Base-by-base conservation (phyloP, 805 yeast species). In the Torulaspora maleeae region DNA sequence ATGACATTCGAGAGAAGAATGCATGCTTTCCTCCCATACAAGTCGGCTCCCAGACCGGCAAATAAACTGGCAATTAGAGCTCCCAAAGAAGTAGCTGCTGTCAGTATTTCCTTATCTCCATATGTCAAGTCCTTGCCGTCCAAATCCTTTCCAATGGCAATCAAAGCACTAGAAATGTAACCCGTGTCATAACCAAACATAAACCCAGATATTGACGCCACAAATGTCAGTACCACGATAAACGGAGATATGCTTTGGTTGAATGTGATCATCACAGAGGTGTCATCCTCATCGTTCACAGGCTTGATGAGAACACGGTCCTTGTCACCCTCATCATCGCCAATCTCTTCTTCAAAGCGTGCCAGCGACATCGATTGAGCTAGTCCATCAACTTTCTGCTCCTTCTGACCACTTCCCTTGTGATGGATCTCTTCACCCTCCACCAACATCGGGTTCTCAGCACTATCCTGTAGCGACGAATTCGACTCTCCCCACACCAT, bases 111-210 rank as follows among this genome's bases (percentile, higher is more conserved):
- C 67, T 87, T 86, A 55, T 89, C 82, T 38, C 95, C 95, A 47
- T 79, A 76, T 0, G 89, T 72, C 43, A 90, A 72, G 0, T 63
- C 57, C 45, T 74, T 73, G 36, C 74, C 69, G 53, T 79, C 78
- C 50, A 91, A 75, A 61, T 86, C 95, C 4, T 80, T 77, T 10
- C 90, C 89, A 38, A 91, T 80, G 29, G 89, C 80, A 16, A 90
- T 95, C 57, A 91, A 73, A 0, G 97, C 97, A 15, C 95, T 82
- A 3, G 98, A 91, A 34, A 91, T 90, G 67, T 91, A 91, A 55
- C 98, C 98, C 0, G 98, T 91, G 66, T 91, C 99, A 61, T 91
- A 91, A 55, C 99, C 99, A 68, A 91, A 91, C 88, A 91, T 80
- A 68, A 90, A 88, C 1, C 98, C 98, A 0, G 96, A 89, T 51